Evolutionary conservation across 176 grass and related monocot genomes (phyloP).

Genomic region (Urochloa ruziziensis): DNA sequence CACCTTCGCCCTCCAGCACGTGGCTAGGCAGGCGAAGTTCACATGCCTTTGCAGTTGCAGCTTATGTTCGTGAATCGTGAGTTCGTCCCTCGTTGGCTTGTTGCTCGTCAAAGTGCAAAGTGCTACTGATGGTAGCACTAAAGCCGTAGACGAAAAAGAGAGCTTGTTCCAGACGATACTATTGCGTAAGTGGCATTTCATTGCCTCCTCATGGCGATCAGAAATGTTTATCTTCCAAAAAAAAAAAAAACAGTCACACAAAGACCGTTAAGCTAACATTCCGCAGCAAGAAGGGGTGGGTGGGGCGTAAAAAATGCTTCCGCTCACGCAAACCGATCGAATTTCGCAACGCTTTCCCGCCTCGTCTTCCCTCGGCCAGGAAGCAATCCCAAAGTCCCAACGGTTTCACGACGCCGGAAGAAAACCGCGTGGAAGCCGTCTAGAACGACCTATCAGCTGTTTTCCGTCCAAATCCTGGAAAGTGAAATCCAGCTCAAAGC

Average conservation of each 20-base stretch:
- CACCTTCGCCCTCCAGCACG: background rate
- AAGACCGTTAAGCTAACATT: background rate
- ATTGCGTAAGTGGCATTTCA: background rate
- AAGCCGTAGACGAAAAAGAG: background rate
- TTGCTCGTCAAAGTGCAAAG: too few species aligned
- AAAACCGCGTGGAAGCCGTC: background rate
- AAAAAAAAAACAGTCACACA: background rate
- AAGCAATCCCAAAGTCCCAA: constrained; percentile 1
- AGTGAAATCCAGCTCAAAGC: background rate
- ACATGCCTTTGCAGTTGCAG: too few species aligned
- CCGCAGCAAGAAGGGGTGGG: background rate
- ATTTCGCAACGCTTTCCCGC: background rate
- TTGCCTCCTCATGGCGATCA: background rate
- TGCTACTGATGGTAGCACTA: background rate
- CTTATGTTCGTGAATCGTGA: too few species aligned
- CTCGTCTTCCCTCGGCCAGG: background rate
- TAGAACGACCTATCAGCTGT: too few species aligned
- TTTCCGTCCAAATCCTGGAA: background rate
- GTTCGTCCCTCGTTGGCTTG: too few species aligned
- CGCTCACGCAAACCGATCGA: background rate
- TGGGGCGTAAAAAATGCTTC: background rate
- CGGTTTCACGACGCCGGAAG: background rate
- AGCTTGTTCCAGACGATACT: background rate
- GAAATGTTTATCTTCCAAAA: background rate
- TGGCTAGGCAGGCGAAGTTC: background rate